Evolutionary conservation across 768 basidiomycete genomes (phyloP).

Genomic region (Lactarius sanguifluus): DNA sequence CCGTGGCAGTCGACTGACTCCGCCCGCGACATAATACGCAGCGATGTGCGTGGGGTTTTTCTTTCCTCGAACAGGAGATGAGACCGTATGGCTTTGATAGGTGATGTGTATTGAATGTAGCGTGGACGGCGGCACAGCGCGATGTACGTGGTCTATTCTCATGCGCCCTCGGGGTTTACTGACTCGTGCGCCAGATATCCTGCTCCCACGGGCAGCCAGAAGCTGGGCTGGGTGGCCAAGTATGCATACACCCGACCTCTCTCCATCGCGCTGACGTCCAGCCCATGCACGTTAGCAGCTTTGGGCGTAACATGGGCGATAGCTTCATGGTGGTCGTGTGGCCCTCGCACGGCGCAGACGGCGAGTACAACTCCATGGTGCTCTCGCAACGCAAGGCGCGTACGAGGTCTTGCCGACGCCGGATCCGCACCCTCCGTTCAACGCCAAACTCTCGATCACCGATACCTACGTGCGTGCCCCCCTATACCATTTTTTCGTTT

Average conservation of each 20-base stretch:
- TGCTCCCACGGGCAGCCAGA: too few species aligned
- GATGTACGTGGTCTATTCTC: too few species aligned
- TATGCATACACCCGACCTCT: background rate
- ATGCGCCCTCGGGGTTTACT: too few species aligned
- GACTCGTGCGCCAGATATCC: too few species aligned
- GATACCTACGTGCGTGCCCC: conserved; percentile 38
- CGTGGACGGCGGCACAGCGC: too few species aligned
- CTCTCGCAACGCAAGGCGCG: conserved; percentile 64
- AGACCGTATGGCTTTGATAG: too few species aligned
- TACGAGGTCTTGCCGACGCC: conserved; percentile 56
- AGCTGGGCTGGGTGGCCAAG: too few species aligned
- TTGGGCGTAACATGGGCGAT: conserved; percentile 53
- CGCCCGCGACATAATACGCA: too few species aligned
- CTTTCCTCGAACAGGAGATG: too few species aligned
- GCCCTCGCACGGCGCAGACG: conserved; percentile 46
- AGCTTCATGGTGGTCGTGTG: conserved; percentile 31
- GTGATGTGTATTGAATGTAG: too few species aligned
- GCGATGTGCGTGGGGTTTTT: too few species aligned
- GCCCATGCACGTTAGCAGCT: conserved; percentile 42
- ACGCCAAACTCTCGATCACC: conserved; percentile 43
- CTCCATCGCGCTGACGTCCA: conserved; percentile 29
- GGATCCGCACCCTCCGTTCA: conserved; percentile 50
- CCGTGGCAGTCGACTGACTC: too few species aligned
- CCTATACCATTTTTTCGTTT: background rate
- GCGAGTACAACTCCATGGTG: conserved; percentile 44